Evolutionary conservation across 306 rosid species (phyloP).

Genomic region (Begonia masoniana): DNA sequence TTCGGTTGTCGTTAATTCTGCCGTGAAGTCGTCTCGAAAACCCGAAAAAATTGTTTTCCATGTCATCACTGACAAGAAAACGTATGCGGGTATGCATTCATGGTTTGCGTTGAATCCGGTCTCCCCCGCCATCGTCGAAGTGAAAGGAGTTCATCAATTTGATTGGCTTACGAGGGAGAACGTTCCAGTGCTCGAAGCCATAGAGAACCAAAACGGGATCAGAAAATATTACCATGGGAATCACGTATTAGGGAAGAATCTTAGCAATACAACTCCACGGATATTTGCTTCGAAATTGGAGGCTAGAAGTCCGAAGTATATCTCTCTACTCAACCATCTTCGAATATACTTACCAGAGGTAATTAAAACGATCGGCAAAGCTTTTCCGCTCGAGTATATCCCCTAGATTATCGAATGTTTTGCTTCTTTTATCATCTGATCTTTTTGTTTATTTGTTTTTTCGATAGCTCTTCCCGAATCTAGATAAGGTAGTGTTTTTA

Average conservation of each 20-base stretch:
- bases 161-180: constrained; percentile 96
- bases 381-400: not conserved
- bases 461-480: constrained; percentile 80
- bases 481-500: constrained; percentile 78
- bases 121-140: constrained; percentile 86
- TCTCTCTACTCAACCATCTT: constrained; percentile 87
- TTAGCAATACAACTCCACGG: constrained; percentile 48
- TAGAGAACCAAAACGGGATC: constrained; percentile 80
- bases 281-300: constrained; percentile 78
- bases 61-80: constrained; percentile 90
- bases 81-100: constrained; percentile 96
- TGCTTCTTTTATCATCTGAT: not conserved
- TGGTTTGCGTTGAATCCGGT: constrained; percentile 91
- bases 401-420: not conserved
- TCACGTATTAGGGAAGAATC: constrained; percentile 53
- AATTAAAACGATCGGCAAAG: too few relatives aligned
- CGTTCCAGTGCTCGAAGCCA: constrained; percentile 93
- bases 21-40: constrained; percentile 60
- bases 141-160: constrained; percentile 86
- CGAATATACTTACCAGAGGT: constrained; percentile 97
- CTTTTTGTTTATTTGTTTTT: not conserved
- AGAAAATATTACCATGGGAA: constrained; percentile 88
- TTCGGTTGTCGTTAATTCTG: constrained; percentile 82
- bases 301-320: constrained; percentile 94
- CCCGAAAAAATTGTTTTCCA: constrained; percentile 88